Evolutionary conservation across 768 basidiomycete genomes (phyloP).

Genomic region (Tylopilus balloui): DNA sequence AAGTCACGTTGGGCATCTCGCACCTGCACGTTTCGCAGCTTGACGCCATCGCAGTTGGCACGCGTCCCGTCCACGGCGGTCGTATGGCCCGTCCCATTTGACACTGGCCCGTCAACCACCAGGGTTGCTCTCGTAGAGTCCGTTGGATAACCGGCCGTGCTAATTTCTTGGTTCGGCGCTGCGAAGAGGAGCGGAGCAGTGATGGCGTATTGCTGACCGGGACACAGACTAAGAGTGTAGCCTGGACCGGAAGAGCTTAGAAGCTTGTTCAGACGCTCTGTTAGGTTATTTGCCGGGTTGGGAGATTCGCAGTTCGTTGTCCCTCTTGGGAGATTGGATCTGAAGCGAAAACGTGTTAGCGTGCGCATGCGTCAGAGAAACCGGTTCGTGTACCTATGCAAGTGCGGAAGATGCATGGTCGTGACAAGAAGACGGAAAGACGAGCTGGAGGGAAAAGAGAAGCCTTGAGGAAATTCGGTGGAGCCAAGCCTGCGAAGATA

Average conservation of each 20-base stretch:
- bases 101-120: constrained; percentile 59
- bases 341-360: constrained; percentile 5
- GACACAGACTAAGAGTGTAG: constrained; percentile 66
- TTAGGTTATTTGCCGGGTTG: constrained; percentile 56
- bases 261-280: constrained; percentile 60
- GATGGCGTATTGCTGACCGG: constrained; percentile 55
- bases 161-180: constrained; percentile 73
- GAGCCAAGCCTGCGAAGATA: not conserved
- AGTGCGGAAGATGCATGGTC: constrained; percentile 11
- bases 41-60: constrained; percentile 51
- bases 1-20: not conserved
- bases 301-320: constrained; percentile 34
- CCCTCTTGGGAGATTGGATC: not conserved
- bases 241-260: constrained; percentile 63
- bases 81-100: constrained; percentile 62
- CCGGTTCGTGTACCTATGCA: constrained; percentile 7
- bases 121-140: constrained; percentile 64
- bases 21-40: constrained; percentile 71
- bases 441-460: not conserved
- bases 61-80: constrained; percentile 72
- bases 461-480: not conserved
- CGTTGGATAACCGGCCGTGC: constrained; percentile 71
- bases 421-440: not conserved
- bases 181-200: constrained; percentile 64
- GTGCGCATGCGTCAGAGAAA: not conserved